phyloP scores from a whole-genome alignment of 768 basidiomycete species.

The Podaxis sp. region DNA sequence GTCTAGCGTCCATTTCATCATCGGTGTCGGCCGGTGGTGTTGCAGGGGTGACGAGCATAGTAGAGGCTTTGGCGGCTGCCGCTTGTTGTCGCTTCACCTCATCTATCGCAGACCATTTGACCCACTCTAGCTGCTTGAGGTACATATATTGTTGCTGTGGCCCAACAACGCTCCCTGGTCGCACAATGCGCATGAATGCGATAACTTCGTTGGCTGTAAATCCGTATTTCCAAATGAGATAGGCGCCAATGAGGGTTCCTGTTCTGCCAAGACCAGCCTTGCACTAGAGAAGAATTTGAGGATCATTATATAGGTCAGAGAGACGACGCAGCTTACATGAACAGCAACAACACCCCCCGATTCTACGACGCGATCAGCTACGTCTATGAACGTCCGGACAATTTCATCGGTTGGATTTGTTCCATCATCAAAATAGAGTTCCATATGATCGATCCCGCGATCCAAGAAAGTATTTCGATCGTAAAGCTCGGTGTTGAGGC shows the following conservation, averaged over 20 bases:
- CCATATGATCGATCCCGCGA: conserved; percentile 84
- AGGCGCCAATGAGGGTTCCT: conserved; percentile 95
- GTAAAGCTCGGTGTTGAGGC: conserved; percentile 91
- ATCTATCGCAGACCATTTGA: conserved; percentile 89
- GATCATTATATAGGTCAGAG: conserved; percentile 2
- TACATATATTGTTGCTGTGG: conserved; percentile 96
- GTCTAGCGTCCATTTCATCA: conserved; percentile 52
- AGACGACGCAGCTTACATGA: conserved; percentile 56
- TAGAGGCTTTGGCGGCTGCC: conserved; percentile 33
- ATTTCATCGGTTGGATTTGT: conserved; percentile 97
- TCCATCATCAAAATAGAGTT: conserved; percentile 97
- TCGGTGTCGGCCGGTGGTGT: conserved; percentile 81
- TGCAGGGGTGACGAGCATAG: conserved; percentile 62
- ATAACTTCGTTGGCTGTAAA: conserved; percentile 97
- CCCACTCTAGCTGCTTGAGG: conserved; percentile 91
- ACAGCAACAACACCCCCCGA: conserved; percentile 82
- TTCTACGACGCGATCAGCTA: conserved; percentile 78
- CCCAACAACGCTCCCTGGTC: conserved; percentile 91
- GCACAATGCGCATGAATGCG: conserved; percentile 96
- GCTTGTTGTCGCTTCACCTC: conserved; percentile 60
- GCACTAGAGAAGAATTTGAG: conserved; percentile 52
- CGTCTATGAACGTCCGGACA: conserved; percentile 85
- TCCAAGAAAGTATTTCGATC: conserved; percentile 80
- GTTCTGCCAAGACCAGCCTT: conserved; percentile 97
- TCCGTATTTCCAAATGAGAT: conserved; percentile 97